Conservation (phyloP, 1,284 basidiomycete species). For the Coniferiporia weirii region DNA sequence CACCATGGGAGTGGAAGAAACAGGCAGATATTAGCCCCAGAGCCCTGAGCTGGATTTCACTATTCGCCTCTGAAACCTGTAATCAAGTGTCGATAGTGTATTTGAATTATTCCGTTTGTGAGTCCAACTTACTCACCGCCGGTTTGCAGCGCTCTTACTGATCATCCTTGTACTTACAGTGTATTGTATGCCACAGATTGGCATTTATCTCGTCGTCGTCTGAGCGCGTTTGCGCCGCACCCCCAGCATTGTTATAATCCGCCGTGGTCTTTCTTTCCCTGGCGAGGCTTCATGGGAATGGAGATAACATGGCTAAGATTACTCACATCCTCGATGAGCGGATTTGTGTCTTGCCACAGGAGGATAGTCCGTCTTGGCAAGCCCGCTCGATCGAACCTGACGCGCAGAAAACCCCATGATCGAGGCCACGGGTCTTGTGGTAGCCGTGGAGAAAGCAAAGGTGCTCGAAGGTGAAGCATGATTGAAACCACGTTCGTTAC, state of each 20-base stretch:
- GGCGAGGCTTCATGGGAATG: not conserved
- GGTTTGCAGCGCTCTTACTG: too few relatives aligned
- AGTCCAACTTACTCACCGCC: not conserved
- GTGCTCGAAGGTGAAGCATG: too few relatives aligned
- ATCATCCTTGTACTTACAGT: too few relatives aligned
- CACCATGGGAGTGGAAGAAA: constrained; percentile 12
- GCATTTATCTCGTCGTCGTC: too few relatives aligned
- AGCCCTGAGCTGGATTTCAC: not conserved
- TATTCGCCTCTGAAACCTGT: not conserved
- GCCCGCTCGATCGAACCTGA: too few relatives aligned
- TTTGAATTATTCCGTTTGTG: not conserved
- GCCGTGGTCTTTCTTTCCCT: not conserved
- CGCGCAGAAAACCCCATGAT: too few relatives aligned
- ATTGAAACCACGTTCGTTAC: too few relatives aligned
- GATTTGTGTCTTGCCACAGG: too few relatives aligned
- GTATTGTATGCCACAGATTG: too few relatives aligned
- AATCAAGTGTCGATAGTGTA: not conserved
- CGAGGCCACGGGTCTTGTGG: too few relatives aligned
- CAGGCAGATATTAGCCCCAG: not conserved
- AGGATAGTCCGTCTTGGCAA: too few relatives aligned
- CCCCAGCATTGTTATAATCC: not conserved
- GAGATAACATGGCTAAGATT: not conserved
- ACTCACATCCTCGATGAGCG: not conserved
- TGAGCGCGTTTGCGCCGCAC: not conserved
- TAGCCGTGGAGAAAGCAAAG: too few relatives aligned